Base-by-base conservation (phyloP, 2,329 filamentous ascomycete genomes). In the Calonectria pseudoreteaudii region DNA sequence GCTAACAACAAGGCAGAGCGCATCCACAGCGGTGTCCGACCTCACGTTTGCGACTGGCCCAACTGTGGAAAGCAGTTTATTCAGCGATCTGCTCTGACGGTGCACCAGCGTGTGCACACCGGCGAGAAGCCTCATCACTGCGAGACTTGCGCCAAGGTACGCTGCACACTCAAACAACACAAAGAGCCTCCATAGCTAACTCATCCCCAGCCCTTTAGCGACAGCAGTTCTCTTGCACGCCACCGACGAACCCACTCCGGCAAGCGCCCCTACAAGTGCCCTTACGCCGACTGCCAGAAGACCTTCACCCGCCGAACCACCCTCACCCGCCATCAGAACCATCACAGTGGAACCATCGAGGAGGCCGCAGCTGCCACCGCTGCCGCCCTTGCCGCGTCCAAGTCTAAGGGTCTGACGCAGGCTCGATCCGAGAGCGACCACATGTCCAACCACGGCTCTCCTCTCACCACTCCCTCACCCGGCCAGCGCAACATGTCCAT, bases 41-140 rank as follows among this genome's bases (percentile, higher is more conserved):
- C 97, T 64, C 97, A 99, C 83, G 93, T 96, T 65, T 99, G 97
- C 86, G 96, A 98, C 80, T 95, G 92, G 73, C 93, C 93, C 50
- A 92, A 92, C 68, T 99, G 97, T 84, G 94, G 94, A 77, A 99
- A 98, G 86, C 94, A 96, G 82, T 99, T 99, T 83, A 99, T 99
- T 79, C 97, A 99, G 85, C 91, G 97, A 71, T 98, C 96, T 34
- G 97, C 97, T 28, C 87, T 99, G 83, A 99, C 97, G 0, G 97
- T 99, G 10, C 97, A 98, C 85, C 93, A 94, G 82, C 94, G 97
- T 79, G 96, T 98, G 26, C 97, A 99, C 85, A 98, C 97, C 2
- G 97, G 97, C 77, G 97, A 98, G 87, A 99, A 99, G 86, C 97
- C 97, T 66, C 97, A 99, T 81, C 96, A 97, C 92, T 99, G 97